Evolutionary conservation across 2,329 filamentous ascomycete species (phyloP).

Genomic region (Nemania abortiva): DNA sequence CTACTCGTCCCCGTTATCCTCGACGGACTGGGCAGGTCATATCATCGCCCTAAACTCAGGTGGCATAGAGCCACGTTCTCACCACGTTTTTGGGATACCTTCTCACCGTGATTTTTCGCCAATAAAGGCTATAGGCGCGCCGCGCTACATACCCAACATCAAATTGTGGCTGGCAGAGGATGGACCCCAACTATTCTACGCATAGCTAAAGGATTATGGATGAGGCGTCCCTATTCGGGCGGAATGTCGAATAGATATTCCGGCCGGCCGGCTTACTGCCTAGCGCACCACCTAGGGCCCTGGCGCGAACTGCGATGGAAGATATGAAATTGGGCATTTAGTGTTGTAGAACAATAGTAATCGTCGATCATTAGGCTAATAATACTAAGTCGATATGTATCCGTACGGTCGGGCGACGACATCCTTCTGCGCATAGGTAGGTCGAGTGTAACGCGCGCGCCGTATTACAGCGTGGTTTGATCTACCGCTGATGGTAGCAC

Average conservation of each 20-base stretch:
- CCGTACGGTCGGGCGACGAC: slow-evolving; percentile 3
- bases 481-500: not conserved
- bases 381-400: slow-evolving; percentile 6
- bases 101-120: slow-evolving; percentile 2
- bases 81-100: slow-evolving; percentile 31
- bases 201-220: not conserved
- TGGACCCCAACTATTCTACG: not conserved
- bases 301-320: not conserved
- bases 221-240: not conserved
- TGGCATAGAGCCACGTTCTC: slow-evolving; percentile 31
- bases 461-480: not conserved
- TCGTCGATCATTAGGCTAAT: slow-evolving; percentile 30
- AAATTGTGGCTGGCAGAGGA: slow-evolving; percentile 9
- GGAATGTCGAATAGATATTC: not conserved
- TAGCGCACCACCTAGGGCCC: not conserved
- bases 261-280: slow-evolving; percentile 4
- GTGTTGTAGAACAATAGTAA: slow-evolving; percentile 9
- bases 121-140: not conserved
- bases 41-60: slow-evolving; percentile 10
- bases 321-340: slow-evolving; percentile 15
- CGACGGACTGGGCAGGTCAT: slow-evolving; percentile 27
- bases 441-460: not conserved
- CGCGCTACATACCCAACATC: not conserved
- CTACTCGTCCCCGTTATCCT: slow-evolving; percentile 15
- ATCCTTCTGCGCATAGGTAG: not conserved